phyloP scores from a whole-genome alignment of 257 asterid genomes.

The Penstemon davidsonii region DNA sequence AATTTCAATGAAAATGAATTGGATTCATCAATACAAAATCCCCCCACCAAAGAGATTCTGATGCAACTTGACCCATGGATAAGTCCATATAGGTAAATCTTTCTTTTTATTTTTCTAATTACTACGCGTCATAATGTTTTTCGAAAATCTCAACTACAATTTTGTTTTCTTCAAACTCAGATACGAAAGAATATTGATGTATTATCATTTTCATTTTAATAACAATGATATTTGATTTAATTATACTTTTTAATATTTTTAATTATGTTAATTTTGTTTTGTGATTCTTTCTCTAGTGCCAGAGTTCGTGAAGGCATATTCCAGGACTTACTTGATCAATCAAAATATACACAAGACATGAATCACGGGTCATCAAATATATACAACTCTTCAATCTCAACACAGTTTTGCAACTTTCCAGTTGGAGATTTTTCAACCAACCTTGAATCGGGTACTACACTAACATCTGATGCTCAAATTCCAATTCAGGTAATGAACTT shows the following conservation, averaged over 20 bases:
- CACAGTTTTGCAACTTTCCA: constrained; percentile 19
- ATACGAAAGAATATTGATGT: no score
- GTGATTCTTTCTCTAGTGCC: constrained; percentile 20
- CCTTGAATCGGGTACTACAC: constrained; percentile 12
- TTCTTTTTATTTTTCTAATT: background rate
- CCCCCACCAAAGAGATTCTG: constrained; percentile 24
- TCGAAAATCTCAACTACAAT: background rate
- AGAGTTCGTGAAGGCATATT: constrained; percentile 31
- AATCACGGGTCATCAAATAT: constrained; percentile 17
- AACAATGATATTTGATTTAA: no score
- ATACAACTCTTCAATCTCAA: constrained; percentile 9
- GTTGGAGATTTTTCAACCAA: constrained; percentile 18
- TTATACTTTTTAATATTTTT: background rate
- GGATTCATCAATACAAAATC: constrained; percentile 21
- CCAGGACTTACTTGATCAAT: constrained; percentile 30
- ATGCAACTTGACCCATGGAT: constrained; percentile 51
- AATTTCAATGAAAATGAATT: constrained; percentile 14
- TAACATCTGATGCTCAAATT: constrained; percentile 10
- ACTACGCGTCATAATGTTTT: background rate
- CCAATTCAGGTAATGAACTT: constrained; percentile 30
- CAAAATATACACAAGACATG: constrained; percentile 7
- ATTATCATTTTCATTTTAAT: no score
- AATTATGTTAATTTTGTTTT: background rate
- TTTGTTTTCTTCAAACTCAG: background rate
- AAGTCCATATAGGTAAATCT: constrained; percentile 36